Base-by-base conservation (phyloP, 2,329 filamentous ascomycete species). In the Colletotrichum orchidophilum region DNA sequence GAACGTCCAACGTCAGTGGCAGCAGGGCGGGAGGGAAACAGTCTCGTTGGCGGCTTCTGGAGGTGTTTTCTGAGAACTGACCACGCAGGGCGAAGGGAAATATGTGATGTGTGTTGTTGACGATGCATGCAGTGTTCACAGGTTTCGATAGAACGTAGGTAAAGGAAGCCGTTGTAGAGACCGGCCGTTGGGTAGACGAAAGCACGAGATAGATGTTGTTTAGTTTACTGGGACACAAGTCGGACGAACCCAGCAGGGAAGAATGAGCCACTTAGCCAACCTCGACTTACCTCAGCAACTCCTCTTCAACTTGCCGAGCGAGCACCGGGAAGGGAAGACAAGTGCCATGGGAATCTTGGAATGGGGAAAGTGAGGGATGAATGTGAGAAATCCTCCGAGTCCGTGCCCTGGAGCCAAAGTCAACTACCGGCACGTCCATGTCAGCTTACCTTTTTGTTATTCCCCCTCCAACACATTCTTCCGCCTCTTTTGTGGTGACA, bases 1-100 rank as follows among this genome's bases (percentile, higher is more conserved):
- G 29, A 29, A 62, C 29, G 24, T 67, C 42, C 57, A 67, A 71
- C 50, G 68, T 58, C 63, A 67, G 57, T 67, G 57, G 24, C 33
- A 50, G 52, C 11, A 53, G 52, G 39, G 29, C 5, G 12, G n/a
- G 11, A 24, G 33, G 29, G n/a, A n/a, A n/a, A n/a, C n/a, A n/a
- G n/a, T n/a, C n/a, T 12, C 12, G 24, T 21, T 18, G 46, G 62
- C 57, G 52, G 18, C 50, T 27, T 33, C n/a, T 6, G 18, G 8
- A 9, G 27, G 26, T 13, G 13, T 27, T 57, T 54, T 62, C 35
- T 70, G 39, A 60, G 29, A 11, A 46, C 39, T 31, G 39, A 49
- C 26, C 18, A 15, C 24, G 39, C 57, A 60, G 39, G 57, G 57
- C 29, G 2, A 26, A 42, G 18, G 1, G 26, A 46, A 60, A 31